Base-by-base conservation (phyloP, 352 stramenopile species). In the Phytophthora sp. region DNA sequence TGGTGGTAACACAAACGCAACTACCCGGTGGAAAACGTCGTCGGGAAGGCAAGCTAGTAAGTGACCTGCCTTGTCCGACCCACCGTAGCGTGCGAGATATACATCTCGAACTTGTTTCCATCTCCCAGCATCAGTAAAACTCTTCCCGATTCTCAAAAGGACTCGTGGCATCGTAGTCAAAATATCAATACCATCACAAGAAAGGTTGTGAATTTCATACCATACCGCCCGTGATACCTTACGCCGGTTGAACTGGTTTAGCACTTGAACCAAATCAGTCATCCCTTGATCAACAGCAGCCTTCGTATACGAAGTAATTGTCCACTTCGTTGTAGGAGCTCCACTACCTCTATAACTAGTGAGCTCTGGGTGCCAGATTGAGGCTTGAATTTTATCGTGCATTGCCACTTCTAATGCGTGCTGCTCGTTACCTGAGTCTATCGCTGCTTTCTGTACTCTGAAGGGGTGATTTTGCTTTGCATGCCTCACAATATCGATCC, bases 381-480 rank as follows among this genome's bases (percentile, higher is more conserved):
- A n/a, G 20, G 37, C 13, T 21, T 15, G 51, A 7, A 50, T 43
- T 35, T 60, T 52, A 17, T 50, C 18, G 39, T 60, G 39, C 12
- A 6, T 10, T 18, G 20, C 20, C 28, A 60, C 35, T 17, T 30
- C 53, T n/a, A 69, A 13, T 17, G 60, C 60, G 32, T 60, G 51
- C 2, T 17, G n/a, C 10, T 69, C 28, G 39, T 69, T 18, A 1
- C 52, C 38, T 1, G 39, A 39, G 17, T 51, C 21, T 12, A 63
- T 48, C 1, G 60, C 60, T 5, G 21, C 11, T 15, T 69, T 42
- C 0, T 58, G 44, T 7, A 63, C 34, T 31, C 38, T 57, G 53
- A 69, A 60, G 10, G 60, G 60, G 38, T 69, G 57, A 30, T 63
- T 69, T n/a, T 63, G 21, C 17, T 45, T 53, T 1, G 45, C 44